Evolutionary conservation across 306 rosid genomes (phyloP).

Genomic region (Delonix regia): DNA sequence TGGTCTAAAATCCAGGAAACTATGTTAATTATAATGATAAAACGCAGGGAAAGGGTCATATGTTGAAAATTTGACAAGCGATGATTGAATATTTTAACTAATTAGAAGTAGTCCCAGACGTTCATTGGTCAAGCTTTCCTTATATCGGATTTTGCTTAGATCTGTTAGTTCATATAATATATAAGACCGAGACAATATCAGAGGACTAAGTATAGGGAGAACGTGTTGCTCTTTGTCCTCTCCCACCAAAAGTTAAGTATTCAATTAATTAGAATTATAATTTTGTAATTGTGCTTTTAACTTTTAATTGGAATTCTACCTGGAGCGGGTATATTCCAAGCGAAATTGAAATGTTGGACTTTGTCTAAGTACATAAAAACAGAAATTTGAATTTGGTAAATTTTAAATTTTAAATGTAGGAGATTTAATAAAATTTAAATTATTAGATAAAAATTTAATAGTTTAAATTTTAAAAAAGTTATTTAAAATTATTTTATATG

Average conservation of each 20-base stretch:
- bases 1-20: too few relatives aligned
- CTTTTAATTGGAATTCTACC: too few relatives aligned
- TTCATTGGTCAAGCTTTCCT: slow-evolving; percentile 28
- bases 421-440: too few relatives aligned
- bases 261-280: not conserved
- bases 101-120: not conserved
- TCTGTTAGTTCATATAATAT: slow-evolving; percentile 22
- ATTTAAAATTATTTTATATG: too few relatives aligned
- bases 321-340: too few relatives aligned
- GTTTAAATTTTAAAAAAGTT: too few relatives aligned
- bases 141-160: slow-evolving; percentile 29
- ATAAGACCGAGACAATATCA: not conserved
- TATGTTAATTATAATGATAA: too few relatives aligned
- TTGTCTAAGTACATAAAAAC: too few relatives aligned
- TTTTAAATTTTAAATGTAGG: too few relatives aligned
- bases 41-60: too few relatives aligned
- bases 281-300: not conserved
- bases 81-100: not conserved
- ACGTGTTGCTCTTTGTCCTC: slow-evolving; percentile 7
- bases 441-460: too few relatives aligned
- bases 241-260: slow-evolving; percentile 9
- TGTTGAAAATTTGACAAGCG: slow-evolving; percentile 5
- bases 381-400: too few relatives aligned
- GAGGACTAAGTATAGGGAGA: not conserved
- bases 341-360: not conserved